Evolutionary conservation across 139 green algal genomes (phyloP).

Genomic region (Microglena sp.): DNA sequence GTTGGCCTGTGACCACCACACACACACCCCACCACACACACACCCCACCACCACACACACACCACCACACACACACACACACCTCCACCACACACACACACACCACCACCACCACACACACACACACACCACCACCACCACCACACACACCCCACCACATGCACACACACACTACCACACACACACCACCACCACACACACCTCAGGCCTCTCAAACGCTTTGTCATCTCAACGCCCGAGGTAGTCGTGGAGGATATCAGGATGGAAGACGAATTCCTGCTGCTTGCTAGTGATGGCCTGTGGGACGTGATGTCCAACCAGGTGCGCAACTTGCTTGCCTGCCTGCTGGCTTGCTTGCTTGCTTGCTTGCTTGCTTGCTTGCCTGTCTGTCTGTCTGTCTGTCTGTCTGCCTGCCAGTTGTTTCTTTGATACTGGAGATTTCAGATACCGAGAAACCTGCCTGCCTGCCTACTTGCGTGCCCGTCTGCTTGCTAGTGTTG

Average conservation of each 20-base stretch:
- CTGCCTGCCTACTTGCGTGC: no score
- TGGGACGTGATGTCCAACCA: conserved; percentile 88
- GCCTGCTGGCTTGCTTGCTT: no score
- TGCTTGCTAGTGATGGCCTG: conserved; percentile 85
- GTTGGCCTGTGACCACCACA: no score
- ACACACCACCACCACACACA: not conserved
- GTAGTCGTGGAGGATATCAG: conserved; percentile 64
- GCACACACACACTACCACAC: not conserved
- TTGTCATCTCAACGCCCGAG: conserved; percentile 75
- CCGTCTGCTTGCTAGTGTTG: no score
- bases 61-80: not conserved
- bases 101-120: not conserved
- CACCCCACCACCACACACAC: not conserved
- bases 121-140: not conserved
- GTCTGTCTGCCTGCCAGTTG: no score
- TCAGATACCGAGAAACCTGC: no score
- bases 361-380: no score
- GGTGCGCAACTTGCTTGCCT: no score
- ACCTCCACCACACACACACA: not conserved
- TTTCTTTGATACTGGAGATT: no score
- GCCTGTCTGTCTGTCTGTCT: no score
- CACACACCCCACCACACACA: no score
- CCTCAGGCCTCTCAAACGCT: no score
- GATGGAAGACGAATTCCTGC: conserved; percentile 60
- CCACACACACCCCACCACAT: not conserved